Conservation (phyloP, 768 basidiomycete species). For the Termitomyces sp. region DNA sequence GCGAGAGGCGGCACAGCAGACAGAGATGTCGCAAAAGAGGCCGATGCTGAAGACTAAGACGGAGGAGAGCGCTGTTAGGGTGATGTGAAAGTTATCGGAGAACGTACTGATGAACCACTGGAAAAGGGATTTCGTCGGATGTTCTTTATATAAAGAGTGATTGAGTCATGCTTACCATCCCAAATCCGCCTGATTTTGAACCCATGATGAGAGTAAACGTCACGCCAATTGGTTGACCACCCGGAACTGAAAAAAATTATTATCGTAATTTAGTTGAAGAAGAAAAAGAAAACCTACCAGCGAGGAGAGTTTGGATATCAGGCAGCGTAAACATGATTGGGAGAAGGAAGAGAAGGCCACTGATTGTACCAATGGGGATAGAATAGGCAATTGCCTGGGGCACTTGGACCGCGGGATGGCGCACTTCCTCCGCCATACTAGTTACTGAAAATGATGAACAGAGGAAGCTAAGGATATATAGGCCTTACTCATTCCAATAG, state of each 20-base stretch:
- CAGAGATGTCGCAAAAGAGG: conserved; percentile 65
- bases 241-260: conserved; percentile 37
- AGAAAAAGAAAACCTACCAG: conserved; percentile 33
- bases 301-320: conserved; percentile 49
- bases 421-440: conserved; percentile 69
- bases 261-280: conserved; percentile 1
- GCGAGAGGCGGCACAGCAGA: conserved; percentile 66
- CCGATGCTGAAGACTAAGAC: conserved; percentile 49
- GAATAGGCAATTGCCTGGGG: conserved; percentile 56
- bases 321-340: conserved; percentile 68
- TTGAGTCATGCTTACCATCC: conserved; percentile 40
- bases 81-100: neutral
- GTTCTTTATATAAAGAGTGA: too few relatives aligned
- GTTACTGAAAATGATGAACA: conserved; percentile 38
- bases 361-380: conserved; percentile 49
- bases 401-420: conserved; percentile 52
- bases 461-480: neutral
- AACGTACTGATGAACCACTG: conserved; percentile 44
- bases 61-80: conserved; percentile 11
- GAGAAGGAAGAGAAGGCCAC: conserved; percentile 55
- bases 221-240: conserved; percentile 65
- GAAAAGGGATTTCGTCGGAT: neutral
- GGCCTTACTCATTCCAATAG: conserved; percentile 58
- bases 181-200: conserved; percentile 59
- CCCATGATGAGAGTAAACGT: conserved; percentile 66